A percentile compares a stretch with the other conserved stretches of the same genome.
These are phyloP conservation scores for Colletotrichum euphorbiae DNA, from an alignment of 2,329 filamentous ascomycete species.

Conservation along the genomic window DNA sequence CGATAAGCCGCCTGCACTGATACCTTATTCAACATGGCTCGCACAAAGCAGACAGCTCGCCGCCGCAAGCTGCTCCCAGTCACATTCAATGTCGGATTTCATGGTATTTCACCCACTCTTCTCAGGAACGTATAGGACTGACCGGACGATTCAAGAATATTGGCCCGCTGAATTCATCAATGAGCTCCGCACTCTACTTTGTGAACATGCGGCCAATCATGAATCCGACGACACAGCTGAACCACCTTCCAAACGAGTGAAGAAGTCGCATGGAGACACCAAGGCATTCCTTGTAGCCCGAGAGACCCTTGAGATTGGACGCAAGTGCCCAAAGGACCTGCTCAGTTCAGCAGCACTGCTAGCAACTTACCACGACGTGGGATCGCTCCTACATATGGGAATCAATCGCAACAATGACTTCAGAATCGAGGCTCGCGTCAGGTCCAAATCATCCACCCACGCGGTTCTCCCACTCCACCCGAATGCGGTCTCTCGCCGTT, in stretches of 20 bases:
- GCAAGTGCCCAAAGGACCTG: conserved; percentile 17
- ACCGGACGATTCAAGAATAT: conserved; percentile 10
- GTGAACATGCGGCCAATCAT: background rate
- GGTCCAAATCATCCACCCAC: background rate
- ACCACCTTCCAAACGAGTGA: conserved; percentile 24
- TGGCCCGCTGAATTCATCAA: conserved; percentile 27
- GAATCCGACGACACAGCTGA: conserved; percentile 7
- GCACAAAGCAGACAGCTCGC: conserved; percentile 26
- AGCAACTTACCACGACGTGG: conserved; percentile 4
- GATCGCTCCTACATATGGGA: conserved; percentile 11
- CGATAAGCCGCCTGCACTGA: background rate
- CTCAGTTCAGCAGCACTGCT: background rate
- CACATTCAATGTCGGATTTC: conserved; percentile 21
- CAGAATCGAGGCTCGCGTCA: conserved; percentile 10
- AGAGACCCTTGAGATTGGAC: conserved; percentile 24
- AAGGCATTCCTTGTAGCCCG: conserved; percentile 15
- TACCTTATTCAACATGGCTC: conserved; percentile 14
- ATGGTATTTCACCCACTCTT: conserved; percentile 5
- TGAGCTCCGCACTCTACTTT: conserved; percentile 13
- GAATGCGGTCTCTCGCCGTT: background rate
- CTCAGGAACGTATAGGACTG: background rate
- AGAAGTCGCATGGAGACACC: background rate
- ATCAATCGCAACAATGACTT: background rate
- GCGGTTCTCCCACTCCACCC: conserved; percentile 10
- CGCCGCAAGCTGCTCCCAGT: conserved; percentile 8